A percentile compares a stretch with the other conserved stretches of the same genome.
These are phyloP conservation scores for Erigeron canadensis DNA, from an alignment of 129 eudicot species.

Conservation along the genomic window DNA sequence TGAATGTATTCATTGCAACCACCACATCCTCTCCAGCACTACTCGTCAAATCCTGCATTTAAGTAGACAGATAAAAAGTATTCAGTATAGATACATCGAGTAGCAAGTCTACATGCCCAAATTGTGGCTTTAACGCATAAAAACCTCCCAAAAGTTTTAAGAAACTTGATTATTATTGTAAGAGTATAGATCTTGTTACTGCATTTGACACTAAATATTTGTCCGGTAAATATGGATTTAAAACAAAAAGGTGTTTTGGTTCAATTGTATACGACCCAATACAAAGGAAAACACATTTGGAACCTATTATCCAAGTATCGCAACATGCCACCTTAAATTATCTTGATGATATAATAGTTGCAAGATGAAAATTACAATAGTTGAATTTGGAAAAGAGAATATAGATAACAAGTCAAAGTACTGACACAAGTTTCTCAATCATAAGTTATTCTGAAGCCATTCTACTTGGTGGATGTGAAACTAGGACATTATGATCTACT, in stretches of 20 bases:
- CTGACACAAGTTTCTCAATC: neutral
- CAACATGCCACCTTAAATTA: neutral
- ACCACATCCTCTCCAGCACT: slow-evolving; percentile 97
- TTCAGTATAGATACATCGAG: slow-evolving; percentile 16
- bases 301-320: neutral
- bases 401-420: neutral
- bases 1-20: slow-evolving; percentile 91
- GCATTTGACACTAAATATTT: neutral
- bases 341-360: neutral
- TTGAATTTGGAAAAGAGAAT: neutral
- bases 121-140: neutral
- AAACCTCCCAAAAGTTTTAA: neutral
- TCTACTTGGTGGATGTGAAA: neutral
- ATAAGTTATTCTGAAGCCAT: neutral
- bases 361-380: neutral
- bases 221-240: neutral
- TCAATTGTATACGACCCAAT: neutral
- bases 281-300: neutral
- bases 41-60: slow-evolving; percentile 80
- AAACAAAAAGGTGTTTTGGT: neutral
- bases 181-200: neutral
- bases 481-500: slow-evolving; percentile 1
- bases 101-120: neutral
- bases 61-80: slow-evolving; percentile 3
- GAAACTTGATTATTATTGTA: neutral